phyloP scores from a whole-genome alignment of 768 basidiomycete genomes.

The Podaxis sp. region DNA sequence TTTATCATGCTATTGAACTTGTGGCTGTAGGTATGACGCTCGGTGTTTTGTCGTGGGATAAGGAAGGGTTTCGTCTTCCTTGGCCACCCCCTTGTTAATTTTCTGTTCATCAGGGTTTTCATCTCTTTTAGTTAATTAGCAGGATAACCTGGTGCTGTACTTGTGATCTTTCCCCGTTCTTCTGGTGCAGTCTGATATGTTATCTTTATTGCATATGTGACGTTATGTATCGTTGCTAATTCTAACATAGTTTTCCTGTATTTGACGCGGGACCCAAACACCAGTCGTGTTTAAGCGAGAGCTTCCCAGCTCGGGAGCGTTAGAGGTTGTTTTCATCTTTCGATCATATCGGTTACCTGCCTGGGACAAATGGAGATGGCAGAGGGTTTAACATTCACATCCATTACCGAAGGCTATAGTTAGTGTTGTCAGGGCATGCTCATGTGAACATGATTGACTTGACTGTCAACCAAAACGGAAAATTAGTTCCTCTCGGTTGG shows the following conservation, averaged over 20 bases:
- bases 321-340: neutral
- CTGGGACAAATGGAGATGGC: neutral
- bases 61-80: neutral
- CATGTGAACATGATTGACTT: neutral
- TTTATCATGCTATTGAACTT: neutral
- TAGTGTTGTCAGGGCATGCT: neutral
- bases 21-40: neutral
- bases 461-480: neutral
- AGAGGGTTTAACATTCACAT: neutral
- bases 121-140: neutral
- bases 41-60: neutral
- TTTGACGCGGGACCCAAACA: neutral
- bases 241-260: neutral
- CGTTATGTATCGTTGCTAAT: neutral
- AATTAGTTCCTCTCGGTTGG: neutral
- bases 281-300: neutral
- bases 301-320: neutral
- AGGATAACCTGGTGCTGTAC: neutral
- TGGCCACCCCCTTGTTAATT: neutral
- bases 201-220: slow-evolving; percentile 3
- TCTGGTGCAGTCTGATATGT: neutral
- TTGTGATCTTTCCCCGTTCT: neutral
- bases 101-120: neutral
- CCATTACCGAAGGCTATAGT: neutral
- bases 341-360: neutral